Conservation (phyloP, 352 stramenopile genomes). For the Phytopythium ostracodes region DNA sequence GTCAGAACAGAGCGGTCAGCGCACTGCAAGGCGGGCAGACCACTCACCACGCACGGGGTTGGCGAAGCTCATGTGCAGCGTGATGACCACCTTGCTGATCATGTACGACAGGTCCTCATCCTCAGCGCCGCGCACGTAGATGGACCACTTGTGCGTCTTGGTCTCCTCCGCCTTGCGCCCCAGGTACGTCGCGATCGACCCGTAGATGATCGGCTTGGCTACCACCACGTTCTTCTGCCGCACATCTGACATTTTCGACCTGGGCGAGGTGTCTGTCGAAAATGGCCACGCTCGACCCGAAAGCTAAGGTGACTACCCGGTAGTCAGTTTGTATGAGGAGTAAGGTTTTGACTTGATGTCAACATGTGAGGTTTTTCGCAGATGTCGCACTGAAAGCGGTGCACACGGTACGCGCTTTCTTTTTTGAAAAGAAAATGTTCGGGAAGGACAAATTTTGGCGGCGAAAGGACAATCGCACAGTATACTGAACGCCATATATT, state of each 20-base stretch:
- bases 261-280: too few relatives aligned
- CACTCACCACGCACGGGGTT: constrained; percentile 85
- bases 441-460: constrained; percentile 1
- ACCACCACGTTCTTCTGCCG: constrained; percentile 81
- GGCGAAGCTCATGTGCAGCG: constrained; percentile 94
- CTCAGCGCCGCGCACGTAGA: constrained; percentile 92
- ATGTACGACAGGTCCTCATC: constrained; percentile 94
- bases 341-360: neutral
- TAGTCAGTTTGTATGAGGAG: neutral
- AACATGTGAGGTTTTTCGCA: neutral
- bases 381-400: neutral
- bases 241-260: constrained; percentile 63
- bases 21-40: neutral
- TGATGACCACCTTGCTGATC: constrained; percentile 97
- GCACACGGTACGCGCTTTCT: neutral
- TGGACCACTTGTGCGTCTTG: constrained; percentile 93
- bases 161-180: constrained; percentile 92
- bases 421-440: neutral
- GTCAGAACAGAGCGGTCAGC: neutral
- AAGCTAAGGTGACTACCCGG: neutral
- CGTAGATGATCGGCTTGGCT: constrained; percentile 94
- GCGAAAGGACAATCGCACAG: neutral
- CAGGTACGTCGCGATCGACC: constrained; percentile 92
- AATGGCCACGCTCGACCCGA: too few relatives aligned
- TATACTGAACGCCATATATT: neutral